Conservation (phyloP, 345 rosid species). For the Eucalyptus pauciflora region DNA sequence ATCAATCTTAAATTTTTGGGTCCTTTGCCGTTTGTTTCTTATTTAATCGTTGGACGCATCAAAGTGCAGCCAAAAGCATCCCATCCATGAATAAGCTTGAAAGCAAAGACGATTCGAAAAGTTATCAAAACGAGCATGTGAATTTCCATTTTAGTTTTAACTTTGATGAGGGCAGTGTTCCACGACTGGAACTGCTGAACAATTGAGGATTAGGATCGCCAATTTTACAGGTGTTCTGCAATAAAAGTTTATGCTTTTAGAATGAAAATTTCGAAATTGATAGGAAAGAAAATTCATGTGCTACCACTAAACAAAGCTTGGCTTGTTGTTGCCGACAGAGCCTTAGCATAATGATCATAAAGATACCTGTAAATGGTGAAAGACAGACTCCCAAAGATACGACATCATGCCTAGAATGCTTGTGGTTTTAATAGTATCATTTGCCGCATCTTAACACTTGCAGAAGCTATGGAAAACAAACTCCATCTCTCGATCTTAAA, state of each 20-base stretch:
- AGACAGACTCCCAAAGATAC: background rate
- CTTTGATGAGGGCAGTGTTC: background rate
- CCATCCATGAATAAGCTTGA: background rate
- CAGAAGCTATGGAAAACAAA: background rate
- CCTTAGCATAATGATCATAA: background rate
- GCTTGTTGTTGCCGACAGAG: background rate
- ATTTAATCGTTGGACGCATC: background rate
- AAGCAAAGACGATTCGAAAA: background rate
- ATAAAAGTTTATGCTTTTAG: background rate
- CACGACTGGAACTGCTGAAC: background rate
- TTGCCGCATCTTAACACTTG: background rate
- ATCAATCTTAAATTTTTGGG: background rate
- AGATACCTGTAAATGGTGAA: background rate
- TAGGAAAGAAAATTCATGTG: background rate
- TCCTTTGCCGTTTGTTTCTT: background rate
- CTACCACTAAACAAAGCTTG: background rate
- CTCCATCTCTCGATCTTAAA: background rate
- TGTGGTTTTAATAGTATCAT: background rate
- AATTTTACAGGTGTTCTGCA: background rate
- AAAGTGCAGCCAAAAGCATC: background rate
- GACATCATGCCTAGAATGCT: background rate
- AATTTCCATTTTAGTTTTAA: background rate
- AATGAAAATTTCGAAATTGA: background rate
- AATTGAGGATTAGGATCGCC: background rate
- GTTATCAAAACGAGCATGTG: background rate